phyloP scores from a whole-genome alignment of 2,329 filamentous ascomycete species.

The Chaetomiaceae sp. region DNA sequence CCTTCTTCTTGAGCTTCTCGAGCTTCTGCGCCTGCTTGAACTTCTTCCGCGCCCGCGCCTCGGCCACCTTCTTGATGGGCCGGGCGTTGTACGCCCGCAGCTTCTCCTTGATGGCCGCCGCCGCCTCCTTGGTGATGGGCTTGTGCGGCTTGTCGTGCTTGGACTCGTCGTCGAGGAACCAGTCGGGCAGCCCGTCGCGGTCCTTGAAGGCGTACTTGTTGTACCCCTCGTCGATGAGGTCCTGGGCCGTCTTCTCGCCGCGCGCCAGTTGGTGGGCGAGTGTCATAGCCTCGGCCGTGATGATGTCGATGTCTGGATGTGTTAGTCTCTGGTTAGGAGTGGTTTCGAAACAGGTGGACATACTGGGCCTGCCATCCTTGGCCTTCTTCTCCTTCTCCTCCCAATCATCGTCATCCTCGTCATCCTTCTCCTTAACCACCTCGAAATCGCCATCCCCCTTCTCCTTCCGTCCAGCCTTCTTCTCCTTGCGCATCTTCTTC shows the following conservation, averaged over 20 bases:
- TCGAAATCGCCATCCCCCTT: conserved; percentile 50
- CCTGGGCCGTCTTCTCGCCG: conserved; percentile 72
- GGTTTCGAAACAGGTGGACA: conserved; percentile 21
- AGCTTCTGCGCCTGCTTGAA: conserved; percentile 85
- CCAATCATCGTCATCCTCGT: conserved; percentile 48
- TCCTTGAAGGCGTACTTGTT: conserved; percentile 92
- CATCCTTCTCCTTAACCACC: conserved; percentile 47
- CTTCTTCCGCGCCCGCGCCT: conserved; percentile 96
- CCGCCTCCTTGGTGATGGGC: conserved; percentile 88
- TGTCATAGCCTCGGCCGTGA: conserved; percentile 99
- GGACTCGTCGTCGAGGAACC: conserved; percentile 92
- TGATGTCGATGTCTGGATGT: conserved; percentile 81
- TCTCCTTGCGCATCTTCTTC: conserved; percentile 29
- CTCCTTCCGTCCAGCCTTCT: conserved; percentile 32
- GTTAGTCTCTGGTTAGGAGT: conserved; percentile 4
- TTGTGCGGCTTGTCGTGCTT: conserved; percentile 79
- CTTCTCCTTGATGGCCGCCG: conserved; percentile 91
- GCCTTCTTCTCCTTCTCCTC: conserved; percentile 60
- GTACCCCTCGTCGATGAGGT: conserved; percentile 86
- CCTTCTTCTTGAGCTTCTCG: conserved; percentile 97
- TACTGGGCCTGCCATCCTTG: conserved; percentile 60
- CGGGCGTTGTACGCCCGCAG: conserved; percentile 86
- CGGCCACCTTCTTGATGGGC: conserved; percentile 97
- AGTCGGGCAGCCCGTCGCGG: conserved; percentile 86
- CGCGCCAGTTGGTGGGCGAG: conserved; percentile 88